Evolutionary conservation across 306 rosid genomes (phyloP), one percentile per base, ranked within the genome.

Genomic region (Canavalia gladiata): DNA sequence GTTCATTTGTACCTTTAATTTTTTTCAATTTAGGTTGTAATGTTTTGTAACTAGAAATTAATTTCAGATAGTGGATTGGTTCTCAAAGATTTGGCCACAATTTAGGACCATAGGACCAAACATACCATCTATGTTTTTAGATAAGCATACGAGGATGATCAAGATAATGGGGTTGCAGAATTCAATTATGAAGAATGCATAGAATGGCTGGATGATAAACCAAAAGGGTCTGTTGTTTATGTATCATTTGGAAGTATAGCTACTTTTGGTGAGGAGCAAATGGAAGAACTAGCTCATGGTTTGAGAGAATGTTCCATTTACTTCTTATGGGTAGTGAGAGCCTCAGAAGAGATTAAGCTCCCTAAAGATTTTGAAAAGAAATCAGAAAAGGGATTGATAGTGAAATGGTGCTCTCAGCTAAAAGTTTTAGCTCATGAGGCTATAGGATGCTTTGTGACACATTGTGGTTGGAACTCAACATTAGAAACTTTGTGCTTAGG

Each of bases 41-140:
- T 12, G 49, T 18, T 65, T 41, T 30, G 5, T 62, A 6, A 46
- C 28, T 45, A 8, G 35, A 13, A 7, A 49, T 33, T 41, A 3
- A 2, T 68, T 49, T 28, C 18, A 88, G 89, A 58, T 60, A 7
- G 69, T 10, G 34, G 81, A 85, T 10, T 88, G 89, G 86, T 13
- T 72, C 3, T 25, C 4, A 42, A 79, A 86, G 43, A 8, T 84
- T n/a, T 86, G 66, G 86, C 85, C 89, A 12, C 50, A 69, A 1
- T 35, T 86, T 60, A 86, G 74, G 57, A 75, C 83, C 1, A 78
- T 82, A 25, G 91, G 91, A 30, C 91, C 91, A 33, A 81, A 81
- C 6, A 57, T 88, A 12, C 86, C 89, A 67, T 83, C 86, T 2
- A 72, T 68, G 80, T 77, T 67, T 62, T 68, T 88, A 51, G 89